Base-by-base conservation (phyloP, 805 yeast genomes). In the Vanderwaltozyma verrucispora region DNA sequence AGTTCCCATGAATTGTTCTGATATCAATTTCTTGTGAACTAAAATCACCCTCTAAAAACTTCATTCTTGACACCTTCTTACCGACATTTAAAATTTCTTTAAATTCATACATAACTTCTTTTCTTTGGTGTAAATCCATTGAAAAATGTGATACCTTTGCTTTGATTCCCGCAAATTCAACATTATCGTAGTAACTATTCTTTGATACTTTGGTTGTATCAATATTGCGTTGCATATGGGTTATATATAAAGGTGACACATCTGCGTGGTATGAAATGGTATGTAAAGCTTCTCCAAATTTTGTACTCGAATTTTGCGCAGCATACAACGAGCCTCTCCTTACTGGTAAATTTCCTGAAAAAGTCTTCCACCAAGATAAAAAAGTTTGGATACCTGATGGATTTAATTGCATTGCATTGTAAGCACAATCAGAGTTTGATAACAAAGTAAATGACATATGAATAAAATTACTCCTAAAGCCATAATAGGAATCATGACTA, bases 351-450 rank as follows among this genome's bases (percentile, higher is more conserved):
- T 80, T 77, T 19, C 89, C 80, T n/a, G 80, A 72, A 58, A 89
- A 89, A 46, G 83, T 70, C 25, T 62, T 60, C 95, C 96, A 88
- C 97, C 97, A 92, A 4, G 59, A 53, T 50, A 75, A 77, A 62
- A 92, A 87, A 42, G 77, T 81, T 7, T 62, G 54, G 46, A 89
- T 67, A 0, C 78, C 71, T 4, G 64, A 65, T 2, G 96, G 95
- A 2, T 87, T 69, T 36, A 89, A 60, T 53, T 88, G 94, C 32
- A 83, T 69, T 1, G 87, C 68, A 59, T 88, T 89, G 48, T 77
- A 77, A 10, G 75, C 65, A 5, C 47, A 39, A 11, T 53, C 44
- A 4, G 48, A 41, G n/a, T 52, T 53, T 0, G 82, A 74, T 3
- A 63, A 50, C 24, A 82, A 63, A 0, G 74, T 60, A 28, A 82